These are phyloP conservation scores for Thelephora ganbajun DNA, from an alignment of 768 basidiomycete genomes.

Conservation along the genomic window DNA sequence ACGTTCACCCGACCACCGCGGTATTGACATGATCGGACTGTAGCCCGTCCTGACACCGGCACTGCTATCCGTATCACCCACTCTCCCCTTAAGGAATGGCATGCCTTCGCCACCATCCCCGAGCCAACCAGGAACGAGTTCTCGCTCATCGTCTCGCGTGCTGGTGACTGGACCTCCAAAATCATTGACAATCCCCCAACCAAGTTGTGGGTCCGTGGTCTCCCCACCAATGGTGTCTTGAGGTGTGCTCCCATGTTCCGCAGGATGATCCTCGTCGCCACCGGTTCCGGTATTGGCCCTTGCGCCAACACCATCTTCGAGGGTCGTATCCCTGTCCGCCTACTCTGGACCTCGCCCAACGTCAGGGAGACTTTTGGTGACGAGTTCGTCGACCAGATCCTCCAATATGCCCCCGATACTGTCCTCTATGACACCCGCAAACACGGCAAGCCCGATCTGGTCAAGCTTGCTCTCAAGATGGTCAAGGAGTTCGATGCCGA, in stretches of 20 bases:
- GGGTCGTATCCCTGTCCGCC: constrained; percentile 32
- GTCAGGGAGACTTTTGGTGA: constrained; percentile 50
- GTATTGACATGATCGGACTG: constrained; percentile 9
- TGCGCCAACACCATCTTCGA: constrained; percentile 42
- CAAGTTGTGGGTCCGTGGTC: constrained; percentile 44
- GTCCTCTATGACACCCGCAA: constrained; percentile 33
- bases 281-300: constrained; percentile 47
- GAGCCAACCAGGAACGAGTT: constrained; percentile 19
- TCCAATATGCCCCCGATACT: constrained; percentile 36
- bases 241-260: constrained; percentile 41
- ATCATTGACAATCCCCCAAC: constrained; percentile 38
- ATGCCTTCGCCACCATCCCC: constrained; percentile 41
- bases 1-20: background rate
- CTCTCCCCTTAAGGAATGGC: constrained; percentile 41
- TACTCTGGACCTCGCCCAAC: constrained; percentile 50
- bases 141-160: constrained; percentile 26
- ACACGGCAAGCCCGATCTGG: constrained; percentile 24
- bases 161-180: constrained; percentile 44
- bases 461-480: constrained; percentile 21
- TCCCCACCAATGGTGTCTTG: constrained; percentile 41
- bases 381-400: constrained; percentile 40
- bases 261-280: constrained; percentile 42
- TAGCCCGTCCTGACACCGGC: constrained; percentile 19
- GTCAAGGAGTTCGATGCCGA: constrained; percentile 24
- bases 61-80: constrained; percentile 25